Conservation (phyloP, 1,139 yeast genomes). For the Yamadazyma atlantica region DNA sequence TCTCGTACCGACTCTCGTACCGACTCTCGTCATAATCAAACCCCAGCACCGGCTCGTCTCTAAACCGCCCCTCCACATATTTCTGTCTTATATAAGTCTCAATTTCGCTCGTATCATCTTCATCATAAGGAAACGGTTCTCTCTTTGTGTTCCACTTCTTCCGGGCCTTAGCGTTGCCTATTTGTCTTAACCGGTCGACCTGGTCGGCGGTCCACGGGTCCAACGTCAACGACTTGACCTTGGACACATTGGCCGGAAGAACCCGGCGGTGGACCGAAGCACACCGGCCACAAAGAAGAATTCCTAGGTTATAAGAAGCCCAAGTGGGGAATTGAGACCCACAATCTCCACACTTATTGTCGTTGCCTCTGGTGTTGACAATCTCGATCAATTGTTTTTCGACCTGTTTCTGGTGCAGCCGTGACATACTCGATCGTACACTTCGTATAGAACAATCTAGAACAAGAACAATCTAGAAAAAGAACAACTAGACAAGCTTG, state of each 20-base stretch:
- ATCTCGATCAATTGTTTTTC: slow-evolving; percentile 46
- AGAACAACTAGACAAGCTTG: too few relatives aligned
- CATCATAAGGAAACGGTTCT: slow-evolving; percentile 71
- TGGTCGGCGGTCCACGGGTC: slow-evolving; percentile 74
- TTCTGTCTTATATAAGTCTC: slow-evolving; percentile 55
- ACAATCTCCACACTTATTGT: slow-evolving; percentile 76
- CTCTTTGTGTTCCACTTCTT: slow-evolving; percentile 61
- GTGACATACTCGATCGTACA: slow-evolving; percentile 21
- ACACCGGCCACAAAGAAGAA: slow-evolving; percentile 76
- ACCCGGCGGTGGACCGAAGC: slow-evolving; percentile 72
- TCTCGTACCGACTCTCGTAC: too few relatives aligned
- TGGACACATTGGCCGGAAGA: slow-evolving; percentile 56
- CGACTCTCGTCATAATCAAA: slow-evolving; percentile 20
- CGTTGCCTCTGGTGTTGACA: slow-evolving; percentile 38
- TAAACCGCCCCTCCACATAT: slow-evolving; percentile 46
- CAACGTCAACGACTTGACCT: slow-evolving; percentile 76
- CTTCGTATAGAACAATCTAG: neutral
- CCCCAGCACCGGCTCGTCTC: slow-evolving; percentile 31
- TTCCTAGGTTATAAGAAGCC: slow-evolving; percentile 54
- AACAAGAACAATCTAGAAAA: too few relatives aligned
- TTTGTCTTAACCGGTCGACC: slow-evolving; percentile 53
- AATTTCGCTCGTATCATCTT: slow-evolving; percentile 50
- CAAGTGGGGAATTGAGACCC: slow-evolving; percentile 60
- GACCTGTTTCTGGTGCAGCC: slow-evolving; percentile 34
- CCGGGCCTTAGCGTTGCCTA: slow-evolving; percentile 68